These are phyloP conservation scores for Eucommia ulmoides DNA, from an alignment of 257 asterid species.

Conservation along the genomic window DNA sequence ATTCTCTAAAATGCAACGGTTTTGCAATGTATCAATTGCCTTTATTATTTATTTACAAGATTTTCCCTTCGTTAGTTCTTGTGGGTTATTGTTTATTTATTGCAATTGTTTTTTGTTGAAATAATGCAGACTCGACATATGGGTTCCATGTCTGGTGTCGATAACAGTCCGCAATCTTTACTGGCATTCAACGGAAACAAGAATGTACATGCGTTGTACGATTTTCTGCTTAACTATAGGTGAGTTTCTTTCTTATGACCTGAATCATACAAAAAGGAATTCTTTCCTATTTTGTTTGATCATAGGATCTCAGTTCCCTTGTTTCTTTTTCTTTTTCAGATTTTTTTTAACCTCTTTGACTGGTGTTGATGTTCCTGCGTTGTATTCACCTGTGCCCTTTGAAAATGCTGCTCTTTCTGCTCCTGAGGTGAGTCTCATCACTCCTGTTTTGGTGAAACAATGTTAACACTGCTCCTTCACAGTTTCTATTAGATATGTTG, in stretches of 20 bases:
- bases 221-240: slow-evolving; percentile 75
- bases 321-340: slow-evolving; percentile 35
- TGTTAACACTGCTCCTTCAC: too few relatives aligned
- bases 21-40: too few relatives aligned
- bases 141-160: slow-evolving; percentile 43
- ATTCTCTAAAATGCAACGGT: too few relatives aligned
- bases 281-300: slow-evolving; percentile 4
- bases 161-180: slow-evolving; percentile 70
- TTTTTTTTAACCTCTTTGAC: slow-evolving; percentile 42
- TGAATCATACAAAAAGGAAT: too few relatives aligned
- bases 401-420: slow-evolving; percentile 68
- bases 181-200: slow-evolving; percentile 61
- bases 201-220: slow-evolving; percentile 65
- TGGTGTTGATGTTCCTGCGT: slow-evolving; percentile 78
- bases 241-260: too few relatives aligned
- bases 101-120: too few relatives aligned
- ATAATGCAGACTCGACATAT: slow-evolving; percentile 49
- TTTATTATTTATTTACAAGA: too few relatives aligned
- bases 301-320: background rate
- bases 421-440: slow-evolving; percentile 82
- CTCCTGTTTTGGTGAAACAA: too few relatives aligned
- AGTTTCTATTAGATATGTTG: too few relatives aligned
- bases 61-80: too few relatives aligned
- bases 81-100: too few relatives aligned
- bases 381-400: slow-evolving; percentile 78